These are phyloP conservation scores for Salix viminalis DNA, from an alignment of 345 rosid genomes.

Conservation along the genomic window DNA sequence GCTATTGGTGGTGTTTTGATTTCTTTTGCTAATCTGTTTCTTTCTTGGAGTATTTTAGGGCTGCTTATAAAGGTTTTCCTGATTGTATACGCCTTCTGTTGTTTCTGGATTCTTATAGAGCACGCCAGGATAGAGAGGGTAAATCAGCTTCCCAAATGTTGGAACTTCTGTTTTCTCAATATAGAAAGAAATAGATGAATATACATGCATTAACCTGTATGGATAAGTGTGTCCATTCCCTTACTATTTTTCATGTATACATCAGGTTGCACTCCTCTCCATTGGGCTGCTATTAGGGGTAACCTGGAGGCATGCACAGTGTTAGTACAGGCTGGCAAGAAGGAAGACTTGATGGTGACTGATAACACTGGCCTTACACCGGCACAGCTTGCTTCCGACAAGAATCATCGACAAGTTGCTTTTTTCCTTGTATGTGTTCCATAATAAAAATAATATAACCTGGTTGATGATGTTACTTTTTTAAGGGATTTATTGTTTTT, in stretches of 20 bases:
- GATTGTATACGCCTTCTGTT: conserved; percentile 91
- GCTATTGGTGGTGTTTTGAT: conserved; percentile 6
- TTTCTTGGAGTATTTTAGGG: conserved; percentile 66
- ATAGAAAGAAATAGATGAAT: not conserved
- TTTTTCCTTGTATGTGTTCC: conserved; percentile 90
- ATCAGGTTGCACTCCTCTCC: conserved; percentile 95
- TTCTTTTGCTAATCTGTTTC: conserved; percentile 16
- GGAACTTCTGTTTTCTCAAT: conserved; percentile 2
- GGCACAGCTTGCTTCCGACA: conserved; percentile 97
- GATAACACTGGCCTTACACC: conserved; percentile 96
- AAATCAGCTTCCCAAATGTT: conserved; percentile 1
- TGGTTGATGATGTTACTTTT: conserved; percentile 27
- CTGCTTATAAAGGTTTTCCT: conserved; percentile 97
- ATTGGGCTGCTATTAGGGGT: conserved; percentile 98
- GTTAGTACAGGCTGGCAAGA: conserved; percentile 95
- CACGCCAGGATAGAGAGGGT: conserved; percentile 99
- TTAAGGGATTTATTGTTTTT: not conserved
- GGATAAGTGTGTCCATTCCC: not conserved
- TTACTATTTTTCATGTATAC: not conserved
- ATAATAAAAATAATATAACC: conserved; percentile 29
- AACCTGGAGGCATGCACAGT: conserved; percentile 99
- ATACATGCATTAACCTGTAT: not conserved
- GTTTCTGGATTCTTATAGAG: conserved; percentile 86
- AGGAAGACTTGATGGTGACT: conserved; percentile 80
- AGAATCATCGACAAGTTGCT: conserved; percentile 96